A percentile compares a stretch with the other conserved stretches of the same genome.
These are phyloP conservation scores for Amaranthus palmeri DNA, from an alignment of 148 eudicot genomes.

Conservation along the genomic window DNA sequence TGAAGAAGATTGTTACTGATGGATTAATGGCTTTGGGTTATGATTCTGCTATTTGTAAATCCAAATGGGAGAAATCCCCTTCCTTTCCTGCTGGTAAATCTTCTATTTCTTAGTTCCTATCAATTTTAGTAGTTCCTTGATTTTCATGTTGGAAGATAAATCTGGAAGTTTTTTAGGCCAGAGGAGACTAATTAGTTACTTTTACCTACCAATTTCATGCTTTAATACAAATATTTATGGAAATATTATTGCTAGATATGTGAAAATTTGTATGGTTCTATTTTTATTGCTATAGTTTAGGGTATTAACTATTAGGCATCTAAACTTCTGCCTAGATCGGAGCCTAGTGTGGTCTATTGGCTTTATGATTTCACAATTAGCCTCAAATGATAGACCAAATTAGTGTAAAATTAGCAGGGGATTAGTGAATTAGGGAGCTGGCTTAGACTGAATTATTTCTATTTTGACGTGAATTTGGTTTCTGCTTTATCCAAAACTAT, in stretches of 20 bases:
- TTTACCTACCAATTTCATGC: neutral
- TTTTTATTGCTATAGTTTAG: neutral
- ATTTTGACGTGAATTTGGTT: neutral
- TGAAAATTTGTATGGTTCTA: neutral
- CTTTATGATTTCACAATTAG: too few species aligned
- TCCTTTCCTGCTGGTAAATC: slow-evolving; percentile 72
- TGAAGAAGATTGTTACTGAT: slow-evolving; percentile 54
- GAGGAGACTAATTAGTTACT: neutral
- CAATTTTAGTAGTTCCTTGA: neutral
- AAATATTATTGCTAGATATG: slow-evolving; percentile 6
- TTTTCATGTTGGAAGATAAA: neutral
- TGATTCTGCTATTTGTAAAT: slow-evolving; percentile 75
- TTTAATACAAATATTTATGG: slow-evolving; percentile 1
- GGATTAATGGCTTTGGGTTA: slow-evolving; percentile 55
- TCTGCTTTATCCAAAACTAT: neutral
- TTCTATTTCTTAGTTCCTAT: neutral
- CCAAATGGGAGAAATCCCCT: slow-evolving; percentile 76
- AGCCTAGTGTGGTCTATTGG: too few species aligned
- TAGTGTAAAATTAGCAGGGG: too few species aligned
- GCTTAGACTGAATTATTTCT: neutral
- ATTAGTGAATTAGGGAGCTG: neutral
- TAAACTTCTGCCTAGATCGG: slow-evolving; percentile 3
- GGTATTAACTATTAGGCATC: neutral
- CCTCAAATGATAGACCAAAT: too few species aligned
- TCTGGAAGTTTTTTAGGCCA: neutral